Conservation (phyloP, 2,329 filamentous ascomycete genomes). For the Paracamarosporium sp. region DNA sequence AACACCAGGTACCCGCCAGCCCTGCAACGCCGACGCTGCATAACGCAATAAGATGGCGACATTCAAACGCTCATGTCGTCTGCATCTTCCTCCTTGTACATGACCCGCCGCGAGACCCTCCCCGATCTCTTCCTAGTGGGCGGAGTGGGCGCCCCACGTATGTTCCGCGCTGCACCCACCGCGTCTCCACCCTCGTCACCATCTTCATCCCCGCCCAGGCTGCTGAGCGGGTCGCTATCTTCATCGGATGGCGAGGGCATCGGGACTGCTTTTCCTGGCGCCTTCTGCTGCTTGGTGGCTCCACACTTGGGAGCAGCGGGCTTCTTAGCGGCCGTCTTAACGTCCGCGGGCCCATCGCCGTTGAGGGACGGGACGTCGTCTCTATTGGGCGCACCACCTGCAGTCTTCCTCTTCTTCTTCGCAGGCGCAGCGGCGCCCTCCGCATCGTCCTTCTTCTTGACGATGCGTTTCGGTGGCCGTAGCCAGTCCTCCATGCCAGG, state of each 20-base stretch:
- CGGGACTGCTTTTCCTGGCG: conserved; percentile 46
- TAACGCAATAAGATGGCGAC: not conserved
- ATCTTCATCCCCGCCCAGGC: conserved; percentile 41
- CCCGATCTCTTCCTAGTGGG: conserved; percentile 36
- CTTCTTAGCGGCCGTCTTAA: conserved; percentile 49
- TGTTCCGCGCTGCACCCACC: conserved; percentile 25
- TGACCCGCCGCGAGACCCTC: conserved; percentile 32
- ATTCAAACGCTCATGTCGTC: conserved; percentile 14
- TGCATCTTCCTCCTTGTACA: conserved; percentile 44
- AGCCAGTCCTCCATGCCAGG: conserved; percentile 90
- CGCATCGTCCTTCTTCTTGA: conserved; percentile 60
- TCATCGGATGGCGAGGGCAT: conserved; percentile 52
- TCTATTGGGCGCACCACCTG: conserved; percentile 16
- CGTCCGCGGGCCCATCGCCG: conserved; percentile 36
- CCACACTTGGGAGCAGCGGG: conserved; percentile 38
- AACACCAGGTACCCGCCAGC: not conserved
- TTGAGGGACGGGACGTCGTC: conserved; percentile 29
- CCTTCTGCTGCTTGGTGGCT: conserved; percentile 43
- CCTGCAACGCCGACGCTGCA: not conserved
- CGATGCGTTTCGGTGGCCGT: conserved; percentile 75
- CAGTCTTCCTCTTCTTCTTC: conserved; percentile 41
- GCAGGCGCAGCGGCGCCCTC: conserved; percentile 32
- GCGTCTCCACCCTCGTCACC: conserved; percentile 23
- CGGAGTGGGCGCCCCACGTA: conserved; percentile 22
- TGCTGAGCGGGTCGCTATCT: conserved; percentile 48